Conservation (phyloP, 176 grass and related monocot species). For the Cenchrus americanus region DNA sequence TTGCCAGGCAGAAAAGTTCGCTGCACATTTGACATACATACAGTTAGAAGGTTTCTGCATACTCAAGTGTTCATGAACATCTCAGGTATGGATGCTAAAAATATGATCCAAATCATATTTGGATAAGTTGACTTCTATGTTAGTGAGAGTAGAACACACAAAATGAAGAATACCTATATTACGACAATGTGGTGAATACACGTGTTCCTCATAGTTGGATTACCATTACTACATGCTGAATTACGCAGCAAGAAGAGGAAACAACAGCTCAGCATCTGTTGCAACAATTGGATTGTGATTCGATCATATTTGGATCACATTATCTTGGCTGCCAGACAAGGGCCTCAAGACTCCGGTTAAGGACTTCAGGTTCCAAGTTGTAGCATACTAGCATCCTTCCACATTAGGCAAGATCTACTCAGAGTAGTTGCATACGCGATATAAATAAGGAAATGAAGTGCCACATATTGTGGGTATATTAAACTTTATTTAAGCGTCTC, state of each 20-base stretch:
- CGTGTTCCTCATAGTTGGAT: neutral
- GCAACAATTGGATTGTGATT: slow-evolving; percentile 2
- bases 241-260: neutral
- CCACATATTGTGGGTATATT: slow-evolving; percentile 7
- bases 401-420: neutral
- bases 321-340: neutral
- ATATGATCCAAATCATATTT: neutral
- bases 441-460: slow-evolving; percentile 30
- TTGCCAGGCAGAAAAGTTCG: neutral
- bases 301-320: neutral
- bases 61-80: slow-evolving; percentile 24
- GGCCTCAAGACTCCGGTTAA: neutral
- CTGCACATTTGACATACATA: neutral
- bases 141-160: neutral
- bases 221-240: neutral
- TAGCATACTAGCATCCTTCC: neutral
- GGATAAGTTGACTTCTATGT: neutral
- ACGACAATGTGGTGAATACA: neutral
- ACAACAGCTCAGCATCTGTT: neutral
- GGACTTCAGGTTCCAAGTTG: neutral
- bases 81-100: neutral
- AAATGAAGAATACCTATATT: neutral
- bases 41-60: neutral
- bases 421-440: neutral
- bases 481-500: neutral